These are phyloP conservation scores for Epichloe aotearoae DNA, from an alignment of 2,329 filamentous ascomycete species.

Conservation along the genomic window DNA sequence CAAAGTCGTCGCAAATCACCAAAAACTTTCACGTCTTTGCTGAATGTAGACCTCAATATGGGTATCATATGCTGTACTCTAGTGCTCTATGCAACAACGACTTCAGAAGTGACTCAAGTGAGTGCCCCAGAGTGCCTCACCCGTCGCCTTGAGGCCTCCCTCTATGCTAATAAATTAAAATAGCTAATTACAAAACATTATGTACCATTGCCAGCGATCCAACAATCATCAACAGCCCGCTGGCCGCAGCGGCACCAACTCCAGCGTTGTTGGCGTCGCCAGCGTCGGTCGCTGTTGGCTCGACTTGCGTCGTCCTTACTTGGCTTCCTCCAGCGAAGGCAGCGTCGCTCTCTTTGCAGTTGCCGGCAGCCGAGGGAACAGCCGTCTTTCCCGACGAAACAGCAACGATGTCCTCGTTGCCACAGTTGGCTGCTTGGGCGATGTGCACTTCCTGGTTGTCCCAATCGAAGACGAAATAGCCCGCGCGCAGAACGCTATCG, in stretches of 20 bases:
- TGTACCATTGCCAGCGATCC: conserved; percentile 1
- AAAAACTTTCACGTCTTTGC: no score
- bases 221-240: background rate
- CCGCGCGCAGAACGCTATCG: conserved; percentile 28
- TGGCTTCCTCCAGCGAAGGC: background rate
- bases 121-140: no score
- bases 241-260: background rate
- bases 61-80: no score
- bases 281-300: conserved; percentile 3
- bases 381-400: conserved; percentile 20
- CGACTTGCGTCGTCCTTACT: conserved; percentile 11
- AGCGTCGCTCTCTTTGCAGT: conserved; percentile 20
- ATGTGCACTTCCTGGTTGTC: conserved; percentile 28
- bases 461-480: conserved; percentile 34
- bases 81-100: no score
- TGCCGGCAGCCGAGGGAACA: conserved; percentile 21
- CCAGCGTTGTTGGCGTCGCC: conserved; percentile 7
- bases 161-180: no score
- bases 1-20: no score
- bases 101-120: no score
- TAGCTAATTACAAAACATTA: conserved; percentile 2
- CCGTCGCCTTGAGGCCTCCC: no score
- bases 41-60: no score
- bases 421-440: conserved; percentile 28
- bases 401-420: conserved; percentile 23